Evolutionary conservation across 768 basidiomycete species (phyloP).

Genomic region (Boletus rubescentipes): DNA sequence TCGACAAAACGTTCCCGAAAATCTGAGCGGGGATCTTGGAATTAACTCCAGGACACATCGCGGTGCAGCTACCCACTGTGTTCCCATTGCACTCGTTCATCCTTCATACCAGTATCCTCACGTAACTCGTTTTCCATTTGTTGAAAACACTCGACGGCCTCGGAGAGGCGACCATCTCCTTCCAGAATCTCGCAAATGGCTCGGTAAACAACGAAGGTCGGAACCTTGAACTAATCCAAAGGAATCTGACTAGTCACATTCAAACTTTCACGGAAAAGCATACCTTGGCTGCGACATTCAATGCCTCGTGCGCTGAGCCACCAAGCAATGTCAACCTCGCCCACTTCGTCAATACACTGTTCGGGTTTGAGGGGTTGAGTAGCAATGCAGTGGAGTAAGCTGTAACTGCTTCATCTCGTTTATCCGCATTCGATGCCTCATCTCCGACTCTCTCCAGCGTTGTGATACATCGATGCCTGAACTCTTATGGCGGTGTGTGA

Average conservation of each 20-base stretch:
- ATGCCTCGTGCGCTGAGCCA: background rate
- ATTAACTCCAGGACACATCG: background rate
- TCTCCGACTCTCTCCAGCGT: background rate
- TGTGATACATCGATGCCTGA: background rate
- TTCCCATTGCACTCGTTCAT: too few relatives aligned
- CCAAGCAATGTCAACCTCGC: background rate
- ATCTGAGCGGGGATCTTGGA: too few relatives aligned
- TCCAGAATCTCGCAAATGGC: background rate
- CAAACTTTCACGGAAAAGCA: too few relatives aligned
- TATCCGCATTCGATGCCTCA: background rate
- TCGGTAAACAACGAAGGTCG: background rate
- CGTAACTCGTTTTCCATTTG: background rate
- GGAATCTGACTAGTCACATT: background rate
- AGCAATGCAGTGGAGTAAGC: background rate
- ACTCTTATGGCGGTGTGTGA: background rate
- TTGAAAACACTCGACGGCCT: background rate
- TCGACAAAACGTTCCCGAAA: constrained; percentile 7
- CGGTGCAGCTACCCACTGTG: background rate
- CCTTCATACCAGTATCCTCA: background rate
- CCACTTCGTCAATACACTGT: background rate
- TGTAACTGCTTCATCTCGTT: background rate
- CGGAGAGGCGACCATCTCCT: background rate
- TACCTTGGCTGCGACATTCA: background rate
- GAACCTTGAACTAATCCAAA: constrained; percentile 1
- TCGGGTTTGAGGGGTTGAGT: background rate